Evolutionary conservation across 1,284 basidiomycete species (phyloP).

Genomic region (Puccinia polysora): DNA sequence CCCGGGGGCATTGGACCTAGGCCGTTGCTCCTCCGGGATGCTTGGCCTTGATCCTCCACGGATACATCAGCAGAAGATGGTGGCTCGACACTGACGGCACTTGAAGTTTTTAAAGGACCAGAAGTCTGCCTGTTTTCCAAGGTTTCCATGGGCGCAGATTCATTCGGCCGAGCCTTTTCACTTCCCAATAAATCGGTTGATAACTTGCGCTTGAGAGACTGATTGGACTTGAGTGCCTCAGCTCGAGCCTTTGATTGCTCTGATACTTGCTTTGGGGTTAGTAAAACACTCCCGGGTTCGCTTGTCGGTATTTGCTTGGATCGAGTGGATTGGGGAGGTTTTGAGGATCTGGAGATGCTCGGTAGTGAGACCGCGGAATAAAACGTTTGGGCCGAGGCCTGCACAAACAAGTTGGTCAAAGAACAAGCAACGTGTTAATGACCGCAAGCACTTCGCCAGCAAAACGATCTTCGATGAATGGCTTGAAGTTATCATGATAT

Average conservation of each 20-base stretch:
- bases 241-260: constrained; percentile 23
- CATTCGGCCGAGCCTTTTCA: neutral
- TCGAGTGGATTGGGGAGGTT: neutral
- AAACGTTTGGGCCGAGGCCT: constrained; percentile 37
- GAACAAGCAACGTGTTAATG: neutral
- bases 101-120: neutral
- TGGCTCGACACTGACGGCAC: neutral
- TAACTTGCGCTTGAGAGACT: constrained; percentile 16
- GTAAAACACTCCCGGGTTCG: neutral
- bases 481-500: neutral
- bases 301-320: neutral
- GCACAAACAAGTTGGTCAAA: neutral
- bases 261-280: constrained; percentile 27
- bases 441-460: neutral
- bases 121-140: neutral
- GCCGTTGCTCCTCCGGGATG: no score
- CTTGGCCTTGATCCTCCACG: no score
- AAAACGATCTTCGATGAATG: neutral
- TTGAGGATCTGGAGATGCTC: neutral
- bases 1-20: constrained; percentile 3
- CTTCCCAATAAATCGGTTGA: neutral
- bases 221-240: neutral
- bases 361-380: constrained; percentile 15
- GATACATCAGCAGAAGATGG: neutral
- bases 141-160: neutral